These are phyloP conservation scores for Fulvia fulva DNA, from an alignment of 2,329 filamentous ascomycete genomes.

Conservation along the genomic window DNA sequence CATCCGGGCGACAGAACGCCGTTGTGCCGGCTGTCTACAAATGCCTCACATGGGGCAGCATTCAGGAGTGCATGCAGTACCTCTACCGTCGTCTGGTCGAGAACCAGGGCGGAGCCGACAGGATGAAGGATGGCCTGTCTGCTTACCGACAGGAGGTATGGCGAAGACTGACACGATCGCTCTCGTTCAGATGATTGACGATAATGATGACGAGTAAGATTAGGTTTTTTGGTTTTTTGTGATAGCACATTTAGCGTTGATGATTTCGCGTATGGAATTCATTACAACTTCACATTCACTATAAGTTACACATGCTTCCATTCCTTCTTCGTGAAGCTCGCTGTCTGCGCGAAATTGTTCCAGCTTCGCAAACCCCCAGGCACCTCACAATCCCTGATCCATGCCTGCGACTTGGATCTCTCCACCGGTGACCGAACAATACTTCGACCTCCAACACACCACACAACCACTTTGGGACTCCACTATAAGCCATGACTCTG, in stretches of 20 bases:
- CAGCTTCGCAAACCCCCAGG: no score
- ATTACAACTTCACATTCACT: not conserved
- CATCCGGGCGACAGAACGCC: not conserved
- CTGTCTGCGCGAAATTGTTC: no score
- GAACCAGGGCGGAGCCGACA: conserved; percentile 26
- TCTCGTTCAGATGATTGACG: not conserved
- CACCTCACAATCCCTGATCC: not conserved
- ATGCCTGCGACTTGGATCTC: not conserved
- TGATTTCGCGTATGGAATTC: not conserved
- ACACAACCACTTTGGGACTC: not conserved
- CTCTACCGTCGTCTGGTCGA: conserved; percentile 26
- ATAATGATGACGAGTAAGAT: not conserved
- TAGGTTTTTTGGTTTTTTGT: not conserved
- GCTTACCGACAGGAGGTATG: conserved; percentile 5
- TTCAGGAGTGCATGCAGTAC: conserved; percentile 31
- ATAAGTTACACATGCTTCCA: not conserved
- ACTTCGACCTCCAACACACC: not conserved
- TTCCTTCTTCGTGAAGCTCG: no score
- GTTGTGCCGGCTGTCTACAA: conserved; percentile 25
- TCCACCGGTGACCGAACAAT: not conserved
- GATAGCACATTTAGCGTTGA: not conserved
- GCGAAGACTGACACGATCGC: not conserved
- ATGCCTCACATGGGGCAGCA: conserved; percentile 29
- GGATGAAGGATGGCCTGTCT: conserved; percentile 11
- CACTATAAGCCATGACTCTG: no score